Evolutionary conservation across 2,329 filamentous ascomycete species (phyloP), one percentile per base, ranked within the genome.

Genomic region (Thielaviopsis euricoi): DNA sequence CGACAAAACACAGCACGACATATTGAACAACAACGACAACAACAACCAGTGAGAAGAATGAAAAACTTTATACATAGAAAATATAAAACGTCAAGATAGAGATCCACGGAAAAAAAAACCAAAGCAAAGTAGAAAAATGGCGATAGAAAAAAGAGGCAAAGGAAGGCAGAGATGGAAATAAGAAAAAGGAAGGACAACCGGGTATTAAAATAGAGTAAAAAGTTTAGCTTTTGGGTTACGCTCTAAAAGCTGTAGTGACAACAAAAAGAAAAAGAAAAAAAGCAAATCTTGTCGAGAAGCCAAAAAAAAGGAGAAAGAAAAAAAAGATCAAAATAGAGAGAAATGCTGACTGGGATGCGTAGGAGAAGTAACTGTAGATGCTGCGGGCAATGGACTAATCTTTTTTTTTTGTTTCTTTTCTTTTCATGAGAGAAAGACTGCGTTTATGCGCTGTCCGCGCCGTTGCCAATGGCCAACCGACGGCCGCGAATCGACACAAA

Each of bases 231-330:
- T 46, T 23, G 6, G 29, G 21, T 21, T n/a, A 17, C 22, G 43
- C 21, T 55, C 33, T 15, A 46, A 25, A 55, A 49, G 43, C 52
- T 49, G 23, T 56, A 57, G 59, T 64, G 63, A 60, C 29, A 61
- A 63, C 62, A 63, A 64, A 43, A 10, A 33, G 12, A 33, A 33
- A 33, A 10, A 63, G 64, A 43, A 10, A 33, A 33, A 33, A 33
- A 33, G 29, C 7, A 33, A 33, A 10, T 33, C 29, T 33, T 33
- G 9, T 33, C 29, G 9, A 33, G 29, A 33, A 23, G 37, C 37
- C 12, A 43, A 19, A 48, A 17, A 29, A 13, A 25, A 29, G 26
- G 37, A 50, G n/a, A 43, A 19, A 48, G 23, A 29, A 13, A 25
- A 29, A 21, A 26, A 37, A 15, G 21, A 52, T 12, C 46, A 57